Evolutionary conservation across 306 rosid species (phyloP), one percentile per base, ranked within the genome.

Genomic region (Ammopiptanthus mongolicus): DNA sequence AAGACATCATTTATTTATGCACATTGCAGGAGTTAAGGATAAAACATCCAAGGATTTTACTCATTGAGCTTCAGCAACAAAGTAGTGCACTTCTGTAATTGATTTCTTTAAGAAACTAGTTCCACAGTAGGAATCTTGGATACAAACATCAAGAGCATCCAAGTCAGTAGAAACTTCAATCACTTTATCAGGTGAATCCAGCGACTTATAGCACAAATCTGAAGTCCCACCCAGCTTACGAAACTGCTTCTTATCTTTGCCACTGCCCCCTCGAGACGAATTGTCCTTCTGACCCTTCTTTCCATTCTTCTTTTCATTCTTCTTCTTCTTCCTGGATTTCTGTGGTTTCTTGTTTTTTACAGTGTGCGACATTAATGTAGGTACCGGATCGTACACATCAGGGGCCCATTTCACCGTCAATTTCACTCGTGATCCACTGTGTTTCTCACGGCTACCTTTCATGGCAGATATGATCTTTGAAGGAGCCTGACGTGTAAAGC

Each of bases 391-490:
- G 59, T 96, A 96, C 33, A 96, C 99, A 52, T 92, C 98, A 11
- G 97, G 84, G 10, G 99, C 98, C 99, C 99, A 96, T 74, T 85
- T 86, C 71, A 96, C 99, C 0, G 80, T 81, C 75, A 87, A 76
- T 69, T 87, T 96, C 73, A 33, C 42, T 0, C 19, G 81, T n/a
- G 64, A 6, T 48, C 19, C 81, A 11, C 87, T 86, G 5, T 61
- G 63, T 81, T 82, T 88, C 77, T 84, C 96, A 28, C 98, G 89
- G 72, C 94, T 84, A 65, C 98, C 99, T 89, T 96, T 96, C 86
- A 96, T 78, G 2, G 99, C 98, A 11, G 99, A 84, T 73, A 84
- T 79, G 31, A 84, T 93, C 57, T 78, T 83, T 59, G 1, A 8
- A 77, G 99, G 90, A 76, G 78, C 57, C 97, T 93, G 88, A 29